Evolutionary conservation across 257 asterid species (phyloP).

Genomic region (Solanum medicagineum): DNA sequence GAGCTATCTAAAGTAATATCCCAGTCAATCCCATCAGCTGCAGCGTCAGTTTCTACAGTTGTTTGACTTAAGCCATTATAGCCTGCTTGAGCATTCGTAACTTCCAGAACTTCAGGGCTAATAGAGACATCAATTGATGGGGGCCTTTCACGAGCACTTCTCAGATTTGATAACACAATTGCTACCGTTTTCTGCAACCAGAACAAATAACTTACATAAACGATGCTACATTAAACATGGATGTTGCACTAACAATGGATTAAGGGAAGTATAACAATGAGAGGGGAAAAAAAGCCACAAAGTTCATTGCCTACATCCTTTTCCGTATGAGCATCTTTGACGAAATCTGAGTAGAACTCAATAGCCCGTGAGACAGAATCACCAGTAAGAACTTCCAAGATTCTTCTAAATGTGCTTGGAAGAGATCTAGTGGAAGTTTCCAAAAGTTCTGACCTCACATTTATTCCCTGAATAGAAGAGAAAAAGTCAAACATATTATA

Average conservation of each 20-base stretch:
- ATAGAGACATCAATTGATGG: conserved; percentile 51
- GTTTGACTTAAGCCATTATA: conserved; percentile 17
- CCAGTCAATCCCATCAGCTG: conserved; percentile 67
- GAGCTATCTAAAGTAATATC: conserved; percentile 75
- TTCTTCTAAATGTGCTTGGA: conserved; percentile 58
- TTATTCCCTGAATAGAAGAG: conserved; percentile 50
- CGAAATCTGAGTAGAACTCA: conserved; percentile 69
- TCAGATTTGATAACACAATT: conserved; percentile 41
- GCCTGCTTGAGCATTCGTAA: conserved; percentile 21
- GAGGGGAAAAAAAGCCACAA: not conserved
- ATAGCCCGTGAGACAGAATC: conserved; percentile 65
- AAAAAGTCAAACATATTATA: not conserved
- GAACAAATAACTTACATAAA: not conserved
- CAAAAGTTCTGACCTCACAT: conserved; percentile 73
- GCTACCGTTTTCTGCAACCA: conserved; percentile 46
- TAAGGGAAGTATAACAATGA: not conserved
- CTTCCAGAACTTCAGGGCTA: conserved; percentile 38
- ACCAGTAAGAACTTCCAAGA: conserved; percentile 58
- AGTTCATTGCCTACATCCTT: conserved; percentile 44
- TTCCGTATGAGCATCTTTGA: conserved; percentile 70
- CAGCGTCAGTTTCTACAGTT: conserved; percentile 20
- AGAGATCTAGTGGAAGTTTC: conserved; percentile 66
- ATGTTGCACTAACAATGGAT: not conserved
- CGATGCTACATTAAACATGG: not conserved
- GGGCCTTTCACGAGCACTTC: conserved; percentile 47